These are phyloP conservation scores for Diplodia scrobiculata DNA, from an alignment of 2,329 filamentous ascomycete genomes.

Conservation along the genomic window DNA sequence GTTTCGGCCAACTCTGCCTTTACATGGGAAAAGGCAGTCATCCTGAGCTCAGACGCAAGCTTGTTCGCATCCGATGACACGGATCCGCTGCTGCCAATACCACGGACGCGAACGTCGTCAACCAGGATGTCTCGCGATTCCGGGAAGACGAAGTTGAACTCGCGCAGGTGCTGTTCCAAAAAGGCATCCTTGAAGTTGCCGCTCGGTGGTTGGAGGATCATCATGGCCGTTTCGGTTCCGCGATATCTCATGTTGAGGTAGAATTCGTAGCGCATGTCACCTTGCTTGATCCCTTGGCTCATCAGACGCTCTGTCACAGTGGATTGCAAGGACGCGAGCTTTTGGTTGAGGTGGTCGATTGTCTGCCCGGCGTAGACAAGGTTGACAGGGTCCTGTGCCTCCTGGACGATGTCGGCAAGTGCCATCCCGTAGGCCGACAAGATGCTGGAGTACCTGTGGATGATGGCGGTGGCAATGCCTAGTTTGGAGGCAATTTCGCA, in stretches of 20 bases:
- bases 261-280: conserved; percentile 36
- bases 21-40: conserved; percentile 61
- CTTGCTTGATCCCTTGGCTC: conserved; percentile 67
- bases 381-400: conserved; percentile 76
- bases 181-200: conserved; percentile 45
- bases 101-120: conserved; percentile 24
- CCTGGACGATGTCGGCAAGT: conserved; percentile 21
- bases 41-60: conserved; percentile 78
- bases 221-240: conserved; percentile 51
- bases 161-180: conserved; percentile 44
- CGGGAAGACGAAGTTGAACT: conserved; percentile 50
- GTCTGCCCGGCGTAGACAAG: conserved; percentile 67
- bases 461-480: conserved; percentile 49
- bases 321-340: not conserved
- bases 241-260: conserved; percentile 52
- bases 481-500: conserved; percentile 49
- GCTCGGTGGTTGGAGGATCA: conserved; percentile 43
- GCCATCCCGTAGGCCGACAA: conserved; percentile 56
- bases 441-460: conserved; percentile 52
- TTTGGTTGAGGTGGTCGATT: conserved; percentile 65
- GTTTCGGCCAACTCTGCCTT: conserved; percentile 68
- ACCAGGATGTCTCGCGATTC: conserved; percentile 53
- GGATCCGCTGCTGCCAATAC: conserved; percentile 55
- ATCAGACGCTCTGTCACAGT: conserved; percentile 52
- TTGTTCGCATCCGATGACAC: conserved; percentile 62